These are phyloP conservation scores for Aspergillus sojae DNA, from an alignment of 2,329 filamentous ascomycete species.

Conservation along the genomic window DNA sequence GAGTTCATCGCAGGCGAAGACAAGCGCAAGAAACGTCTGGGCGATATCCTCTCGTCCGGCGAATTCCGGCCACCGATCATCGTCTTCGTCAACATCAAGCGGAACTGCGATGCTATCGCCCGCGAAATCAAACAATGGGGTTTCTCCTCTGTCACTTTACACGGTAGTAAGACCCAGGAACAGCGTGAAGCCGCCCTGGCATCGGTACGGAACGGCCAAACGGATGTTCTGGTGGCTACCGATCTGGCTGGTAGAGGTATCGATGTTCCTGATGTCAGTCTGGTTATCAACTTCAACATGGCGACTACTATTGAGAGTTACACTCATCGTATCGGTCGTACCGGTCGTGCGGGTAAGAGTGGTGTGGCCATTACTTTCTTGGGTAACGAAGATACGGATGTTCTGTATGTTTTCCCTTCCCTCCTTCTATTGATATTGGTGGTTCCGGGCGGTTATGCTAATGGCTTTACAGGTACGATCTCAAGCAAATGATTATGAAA, in stretches of 20 bases:
- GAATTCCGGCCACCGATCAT: slow-evolving; percentile 91
- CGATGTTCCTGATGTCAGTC: slow-evolving; percentile 88
- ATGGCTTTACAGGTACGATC: slow-evolving; percentile 63
- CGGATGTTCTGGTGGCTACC: slow-evolving; percentile 90
- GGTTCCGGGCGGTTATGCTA: slow-evolving; percentile 16
- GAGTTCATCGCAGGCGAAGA: slow-evolving; percentile 91
- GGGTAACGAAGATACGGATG: slow-evolving; percentile 84
- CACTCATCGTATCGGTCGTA: slow-evolving; percentile 94
- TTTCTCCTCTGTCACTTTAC: slow-evolving; percentile 84
- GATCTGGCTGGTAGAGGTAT: slow-evolving; percentile 97
- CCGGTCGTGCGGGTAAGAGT: slow-evolving; percentile 93
- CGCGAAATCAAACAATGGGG: slow-evolving; percentile 94
- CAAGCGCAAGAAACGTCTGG: slow-evolving; percentile 93
- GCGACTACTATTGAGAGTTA: slow-evolving; percentile 89
- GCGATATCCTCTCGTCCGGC: slow-evolving; percentile 79
- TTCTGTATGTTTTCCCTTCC: slow-evolving; percentile 61
- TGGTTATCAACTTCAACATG: slow-evolving; percentile 99
- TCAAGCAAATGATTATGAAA: slow-evolving; percentile 95
- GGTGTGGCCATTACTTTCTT: slow-evolving; percentile 96
- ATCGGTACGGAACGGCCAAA: slow-evolving; percentile 77
- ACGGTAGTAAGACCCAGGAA: slow-evolving; percentile 96
- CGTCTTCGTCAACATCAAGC: slow-evolving; percentile 99
- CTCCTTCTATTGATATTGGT: not conserved
- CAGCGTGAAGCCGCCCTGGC: slow-evolving; percentile 92
- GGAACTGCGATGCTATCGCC: slow-evolving; percentile 94